Conservation (phyloP, 768 basidiomycete species). For the Tulasnella sp. region DNA sequence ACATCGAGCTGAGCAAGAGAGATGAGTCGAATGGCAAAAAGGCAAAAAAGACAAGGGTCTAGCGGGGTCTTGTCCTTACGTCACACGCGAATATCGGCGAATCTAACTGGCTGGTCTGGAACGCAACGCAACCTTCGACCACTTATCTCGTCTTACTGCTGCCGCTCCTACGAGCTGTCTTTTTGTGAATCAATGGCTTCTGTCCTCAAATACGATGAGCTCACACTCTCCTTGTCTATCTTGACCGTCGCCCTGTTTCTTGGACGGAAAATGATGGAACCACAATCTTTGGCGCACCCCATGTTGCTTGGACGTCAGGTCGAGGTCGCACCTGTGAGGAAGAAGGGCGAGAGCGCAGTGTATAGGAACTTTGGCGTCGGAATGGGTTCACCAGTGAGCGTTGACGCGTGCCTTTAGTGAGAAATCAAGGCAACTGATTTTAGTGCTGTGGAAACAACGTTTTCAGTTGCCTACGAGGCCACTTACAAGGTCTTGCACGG, state of each 20-base stretch:
- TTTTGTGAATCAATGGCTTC: no score
- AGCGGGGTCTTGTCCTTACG: no score
- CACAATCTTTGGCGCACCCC: conserved; percentile 63
- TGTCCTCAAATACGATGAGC: conserved; percentile 8
- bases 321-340: conserved; percentile 73
- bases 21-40: not conserved
- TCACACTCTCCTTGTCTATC: conserved; percentile 1
- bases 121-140: no score
- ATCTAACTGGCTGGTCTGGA: no score
- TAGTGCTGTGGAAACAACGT: no score
- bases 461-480: conserved; percentile 63
- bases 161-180: no score
- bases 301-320: conserved; percentile 87
- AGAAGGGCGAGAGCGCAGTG: conserved; percentile 71
- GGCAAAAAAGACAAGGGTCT: no score
- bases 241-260: conserved; percentile 42
- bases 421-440: not conserved
- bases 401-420: not conserved
- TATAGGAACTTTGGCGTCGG: conserved; percentile 84
- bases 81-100: no score
- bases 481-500: conserved; percentile 55
- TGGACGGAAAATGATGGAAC: conserved; percentile 10
- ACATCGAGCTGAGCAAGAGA: not conserved
- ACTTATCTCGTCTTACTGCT: no score
- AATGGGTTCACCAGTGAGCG: conserved; percentile 42